A percentile compares a stretch with the other conserved stretches of the same genome.
These are phyloP conservation scores for Ogataea hybrid DNA, from an alignment of 1,139 yeast species.

Conservation along the genomic window DNA sequence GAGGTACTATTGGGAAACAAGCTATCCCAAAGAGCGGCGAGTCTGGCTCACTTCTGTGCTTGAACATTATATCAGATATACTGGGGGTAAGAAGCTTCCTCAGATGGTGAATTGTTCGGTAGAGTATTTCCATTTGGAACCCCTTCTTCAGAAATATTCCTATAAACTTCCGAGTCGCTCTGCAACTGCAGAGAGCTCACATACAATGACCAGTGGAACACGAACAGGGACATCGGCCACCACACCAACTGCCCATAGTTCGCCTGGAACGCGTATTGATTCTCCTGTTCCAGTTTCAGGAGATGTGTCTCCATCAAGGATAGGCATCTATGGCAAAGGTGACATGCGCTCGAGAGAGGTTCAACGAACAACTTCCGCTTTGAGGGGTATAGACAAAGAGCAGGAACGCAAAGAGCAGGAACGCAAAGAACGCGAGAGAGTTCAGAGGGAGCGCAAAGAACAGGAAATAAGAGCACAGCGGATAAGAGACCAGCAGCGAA, in stretches of 20 bases:
- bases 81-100: constrained; percentile 65
- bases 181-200: constrained; percentile 9
- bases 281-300: not conserved
- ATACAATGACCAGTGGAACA: constrained; percentile 11
- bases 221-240: constrained; percentile 13
- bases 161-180: constrained; percentile 8
- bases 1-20: constrained; percentile 83
- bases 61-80: constrained; percentile 63
- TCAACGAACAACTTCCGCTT: constrained; percentile 3
- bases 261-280: not conserved
- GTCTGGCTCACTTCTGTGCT: constrained; percentile 64
- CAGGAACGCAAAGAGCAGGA: not conserved
- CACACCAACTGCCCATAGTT: constrained; percentile 7
- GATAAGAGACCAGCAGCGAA: not conserved
- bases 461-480: not conserved
- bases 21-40: constrained; percentile 63
- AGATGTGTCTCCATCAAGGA: not conserved
- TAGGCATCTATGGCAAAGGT: not conserved
- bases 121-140: constrained; percentile 29
- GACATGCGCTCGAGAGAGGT: constrained; percentile 2
- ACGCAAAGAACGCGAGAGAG: not conserved
- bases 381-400: constrained; percentile 4
- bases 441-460: not conserved
- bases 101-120: constrained; percentile 45
- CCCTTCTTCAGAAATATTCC: constrained; percentile 12